Conservation (phyloP, 164 flowering plant genomes). For the Vitis cinerea region DNA sequence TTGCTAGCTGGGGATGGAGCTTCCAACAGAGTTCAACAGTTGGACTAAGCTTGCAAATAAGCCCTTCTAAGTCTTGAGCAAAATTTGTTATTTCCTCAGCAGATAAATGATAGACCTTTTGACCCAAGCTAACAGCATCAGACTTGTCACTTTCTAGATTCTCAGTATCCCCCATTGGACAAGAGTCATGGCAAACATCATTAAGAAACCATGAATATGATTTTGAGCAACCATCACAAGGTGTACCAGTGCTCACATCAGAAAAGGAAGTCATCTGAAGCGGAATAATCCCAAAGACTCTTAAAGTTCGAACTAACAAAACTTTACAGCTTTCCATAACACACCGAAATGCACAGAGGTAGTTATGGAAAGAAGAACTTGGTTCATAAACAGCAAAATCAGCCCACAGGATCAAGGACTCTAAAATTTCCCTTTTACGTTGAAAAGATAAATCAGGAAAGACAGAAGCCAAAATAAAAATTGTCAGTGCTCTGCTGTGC, state of each 20-base stretch:
- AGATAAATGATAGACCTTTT: conserved; percentile 30
- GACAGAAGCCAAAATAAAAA: conserved; percentile 62
- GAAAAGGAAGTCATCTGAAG: conserved; percentile 27
- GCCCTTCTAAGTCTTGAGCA: conserved; percentile 39
- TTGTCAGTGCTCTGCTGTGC: conserved; percentile 46
- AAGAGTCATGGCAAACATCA: conserved; percentile 27
- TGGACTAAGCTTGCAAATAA: conserved; percentile 53
- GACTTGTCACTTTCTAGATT: conserved; percentile 20
- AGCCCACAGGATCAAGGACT: conserved; percentile 52
- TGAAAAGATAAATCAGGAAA: conserved; percentile 66
- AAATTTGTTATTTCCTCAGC: conserved; percentile 49
- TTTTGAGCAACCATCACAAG: conserved; percentile 17
- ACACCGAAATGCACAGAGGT: conserved; percentile 70
- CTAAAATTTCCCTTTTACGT: conserved; percentile 48
- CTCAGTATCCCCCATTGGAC: conserved; percentile 15
- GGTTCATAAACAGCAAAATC: conserved; percentile 63
- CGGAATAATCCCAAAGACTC: conserved; percentile 38
- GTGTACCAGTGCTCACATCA: conserved; percentile 17
- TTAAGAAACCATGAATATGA: conserved; percentile 36
- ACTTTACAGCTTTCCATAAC: conserved; percentile 56
- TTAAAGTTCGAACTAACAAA: conserved; percentile 39
- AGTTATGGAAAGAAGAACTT: conserved; percentile 56
- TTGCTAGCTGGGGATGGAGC: conserved; percentile 67
- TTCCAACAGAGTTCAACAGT: conserved; percentile 76
- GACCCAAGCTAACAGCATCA: conserved; percentile 16